Evolutionary conservation across 345 rosid species (phyloP).

Genomic region (Melaleuca alternifolia): DNA sequence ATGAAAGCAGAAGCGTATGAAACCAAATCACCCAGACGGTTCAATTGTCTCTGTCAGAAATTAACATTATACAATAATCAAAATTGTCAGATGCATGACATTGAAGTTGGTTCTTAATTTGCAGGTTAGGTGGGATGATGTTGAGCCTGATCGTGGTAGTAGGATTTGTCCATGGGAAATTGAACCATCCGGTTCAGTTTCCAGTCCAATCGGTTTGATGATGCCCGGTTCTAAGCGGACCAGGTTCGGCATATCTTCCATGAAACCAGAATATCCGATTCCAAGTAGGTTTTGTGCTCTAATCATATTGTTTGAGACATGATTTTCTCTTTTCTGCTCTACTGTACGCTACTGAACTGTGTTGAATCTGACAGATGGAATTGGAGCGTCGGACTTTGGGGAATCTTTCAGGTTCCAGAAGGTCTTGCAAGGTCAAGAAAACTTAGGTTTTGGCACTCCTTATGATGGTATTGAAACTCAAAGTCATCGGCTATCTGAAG

Average conservation of each 20-base stretch:
- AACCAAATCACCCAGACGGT: neutral
- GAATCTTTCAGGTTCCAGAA: slow-evolving; percentile 89
- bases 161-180: slow-evolving; percentile 97
- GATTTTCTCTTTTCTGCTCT: neutral
- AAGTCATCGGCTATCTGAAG: slow-evolving; percentile 22
- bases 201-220: slow-evolving; percentile 42
- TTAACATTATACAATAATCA: neutral
- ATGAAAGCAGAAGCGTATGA: neutral
- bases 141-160: slow-evolving; percentile 43
- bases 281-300: slow-evolving; percentile 33
- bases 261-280: slow-evolving; percentile 58
- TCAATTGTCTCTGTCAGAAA: neutral
- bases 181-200: slow-evolving; percentile 56
- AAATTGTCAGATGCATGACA: neutral
- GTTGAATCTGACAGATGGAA: slow-evolving; percentile 40
- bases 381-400: slow-evolving; percentile 72
- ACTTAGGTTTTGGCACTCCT: slow-evolving; percentile 43
- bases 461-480: slow-evolving; percentile 38
- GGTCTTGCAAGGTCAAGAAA: slow-evolving; percentile 99
- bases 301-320: neutral
- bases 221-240: slow-evolving; percentile 64
- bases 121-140: slow-evolving; percentile 93
- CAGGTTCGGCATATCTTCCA: slow-evolving; percentile 63
- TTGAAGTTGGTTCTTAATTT: neutral
- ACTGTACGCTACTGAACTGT: neutral